phyloP scores from a whole-genome alignment of 768 basidiomycete species.

The Termitomyces sp. region DNA sequence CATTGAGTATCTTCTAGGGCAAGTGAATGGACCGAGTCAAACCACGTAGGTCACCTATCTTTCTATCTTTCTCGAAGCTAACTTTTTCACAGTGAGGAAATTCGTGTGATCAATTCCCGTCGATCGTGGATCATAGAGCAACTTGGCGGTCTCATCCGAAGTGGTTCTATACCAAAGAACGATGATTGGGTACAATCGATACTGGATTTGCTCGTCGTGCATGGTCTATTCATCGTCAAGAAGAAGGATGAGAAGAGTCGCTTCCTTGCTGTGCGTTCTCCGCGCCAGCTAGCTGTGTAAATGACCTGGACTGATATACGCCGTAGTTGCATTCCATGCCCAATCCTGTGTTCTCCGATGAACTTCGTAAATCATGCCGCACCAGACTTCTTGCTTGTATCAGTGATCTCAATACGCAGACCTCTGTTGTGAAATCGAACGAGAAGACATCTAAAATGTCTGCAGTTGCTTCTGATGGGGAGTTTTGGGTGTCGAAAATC shows the following conservation, averaged over 20 bases:
- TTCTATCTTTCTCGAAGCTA: constrained; percentile 1
- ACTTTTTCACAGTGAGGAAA: constrained; percentile 31
- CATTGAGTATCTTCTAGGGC: constrained; percentile 61
- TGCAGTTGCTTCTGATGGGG: constrained; percentile 63
- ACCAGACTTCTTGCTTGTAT: constrained; percentile 67
- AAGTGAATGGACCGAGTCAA: constrained; percentile 45
- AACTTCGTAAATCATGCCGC: constrained; percentile 60
- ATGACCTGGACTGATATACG: constrained; percentile 1
- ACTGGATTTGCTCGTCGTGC: constrained; percentile 75
- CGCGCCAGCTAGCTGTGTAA: background rate
- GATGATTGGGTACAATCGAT: constrained; percentile 73
- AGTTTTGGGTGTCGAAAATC: constrained; percentile 73
- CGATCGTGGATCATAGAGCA: constrained; percentile 87
- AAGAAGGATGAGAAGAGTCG: constrained; percentile 68
- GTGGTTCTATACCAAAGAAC: constrained; percentile 70
- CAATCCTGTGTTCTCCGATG: constrained; percentile 67
- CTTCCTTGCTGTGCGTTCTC: constrained; percentile 49
- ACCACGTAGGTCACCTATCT: constrained; percentile 30
- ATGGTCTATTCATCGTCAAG: constrained; percentile 74
- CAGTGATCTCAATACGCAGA: constrained; percentile 63
- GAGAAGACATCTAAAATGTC: constrained; percentile 50
- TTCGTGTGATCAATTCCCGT: constrained; percentile 44
- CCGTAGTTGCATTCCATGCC: constrained; percentile 56
- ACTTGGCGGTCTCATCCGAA: constrained; percentile 69
- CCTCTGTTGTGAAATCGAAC: constrained; percentile 42